Conservation (phyloP, 2,329 filamentous ascomycete species). For the Knoxdaviesia proteae region DNA sequence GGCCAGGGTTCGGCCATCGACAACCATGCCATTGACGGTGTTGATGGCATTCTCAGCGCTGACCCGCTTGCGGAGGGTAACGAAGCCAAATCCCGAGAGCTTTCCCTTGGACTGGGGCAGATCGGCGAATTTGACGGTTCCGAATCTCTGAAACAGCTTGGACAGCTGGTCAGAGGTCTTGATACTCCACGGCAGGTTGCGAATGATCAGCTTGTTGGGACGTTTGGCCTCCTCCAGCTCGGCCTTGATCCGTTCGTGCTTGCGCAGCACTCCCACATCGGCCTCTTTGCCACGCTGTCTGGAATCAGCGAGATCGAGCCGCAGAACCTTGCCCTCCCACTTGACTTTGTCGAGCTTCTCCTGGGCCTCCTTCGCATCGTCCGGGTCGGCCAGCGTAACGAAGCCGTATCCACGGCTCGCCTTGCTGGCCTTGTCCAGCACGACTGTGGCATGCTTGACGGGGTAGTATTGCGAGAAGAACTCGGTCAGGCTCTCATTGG, state of each 20-base stretch:
- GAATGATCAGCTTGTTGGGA: conserved; percentile 62
- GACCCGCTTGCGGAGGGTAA: conserved; percentile 68
- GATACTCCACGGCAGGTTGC: conserved; percentile 91
- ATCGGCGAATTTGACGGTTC: conserved; percentile 75
- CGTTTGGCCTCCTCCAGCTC: conserved; percentile 33
- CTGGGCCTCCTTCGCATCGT: conserved; percentile 68
- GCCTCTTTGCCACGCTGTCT: conserved; percentile 39
- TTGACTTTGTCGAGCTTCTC: conserved; percentile 60
- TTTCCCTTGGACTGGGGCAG: conserved; percentile 60
- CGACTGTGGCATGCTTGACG: conserved; percentile 88
- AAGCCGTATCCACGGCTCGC: conserved; percentile 85
- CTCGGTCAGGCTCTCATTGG: conserved; percentile 62
- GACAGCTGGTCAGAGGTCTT: conserved; percentile 67
- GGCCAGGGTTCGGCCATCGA: conserved; percentile 73
- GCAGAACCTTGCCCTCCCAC: conserved; percentile 63
- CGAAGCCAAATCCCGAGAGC: conserved; percentile 79
- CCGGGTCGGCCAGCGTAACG: conserved; percentile 84
- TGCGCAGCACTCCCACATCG: conserved; percentile 18
- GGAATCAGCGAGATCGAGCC: conserved; percentile 72
- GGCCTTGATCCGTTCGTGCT: conserved; percentile 36
- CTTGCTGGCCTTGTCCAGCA: conserved; percentile 69
- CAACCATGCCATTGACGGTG: conserved; percentile 67
- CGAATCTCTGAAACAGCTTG: conserved; percentile 65
- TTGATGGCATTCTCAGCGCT: conserved; percentile 82
- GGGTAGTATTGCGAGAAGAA: conserved; percentile 90